Evolutionary conservation across 129 eudicot genomes (phyloP).

Genomic region (Tagetes patula): DNA sequence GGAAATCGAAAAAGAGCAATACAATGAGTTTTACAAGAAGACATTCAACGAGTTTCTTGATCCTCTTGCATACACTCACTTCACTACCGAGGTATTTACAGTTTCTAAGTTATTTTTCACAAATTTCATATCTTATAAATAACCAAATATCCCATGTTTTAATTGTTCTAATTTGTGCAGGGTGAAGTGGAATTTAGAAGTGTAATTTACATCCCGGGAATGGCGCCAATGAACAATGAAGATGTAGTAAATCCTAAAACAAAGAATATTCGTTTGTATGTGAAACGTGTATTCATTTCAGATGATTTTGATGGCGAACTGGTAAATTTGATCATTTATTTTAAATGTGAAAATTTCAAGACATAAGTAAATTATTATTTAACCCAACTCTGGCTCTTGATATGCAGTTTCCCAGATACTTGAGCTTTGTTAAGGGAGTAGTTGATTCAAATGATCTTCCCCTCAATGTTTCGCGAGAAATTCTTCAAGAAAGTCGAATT

Average conservation of each 20-base stretch:
- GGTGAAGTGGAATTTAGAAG: constrained; percentile 97
- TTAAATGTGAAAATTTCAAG: background rate
- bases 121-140: background rate
- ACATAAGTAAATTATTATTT: background rate
- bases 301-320: constrained; percentile 99
- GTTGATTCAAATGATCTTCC: constrained; percentile 92
- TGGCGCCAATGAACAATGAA: constrained; percentile 95
- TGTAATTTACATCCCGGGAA: constrained; percentile 85
- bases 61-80: constrained; percentile 77
- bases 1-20: constrained; percentile 81
- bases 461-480: constrained; percentile 84
- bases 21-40: constrained; percentile 89
- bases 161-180: constrained; percentile 34
- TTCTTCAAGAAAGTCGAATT: constrained; percentile 96
- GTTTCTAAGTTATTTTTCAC: background rate
- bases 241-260: constrained; percentile 87
- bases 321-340: constrained; percentile 40
- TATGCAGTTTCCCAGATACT: constrained; percentile 86
- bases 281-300: constrained; percentile 95
- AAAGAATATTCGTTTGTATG: constrained; percentile 86
- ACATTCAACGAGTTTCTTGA: constrained; percentile 84
- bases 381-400: constrained; percentile 7
- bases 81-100: constrained; percentile 79
- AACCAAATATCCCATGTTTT: background rate
- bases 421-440: constrained; percentile 83